These are phyloP conservation scores for Penicillium tannophilum DNA, from an alignment of 495 filamentous ascomycete species.

Conservation along the genomic window DNA sequence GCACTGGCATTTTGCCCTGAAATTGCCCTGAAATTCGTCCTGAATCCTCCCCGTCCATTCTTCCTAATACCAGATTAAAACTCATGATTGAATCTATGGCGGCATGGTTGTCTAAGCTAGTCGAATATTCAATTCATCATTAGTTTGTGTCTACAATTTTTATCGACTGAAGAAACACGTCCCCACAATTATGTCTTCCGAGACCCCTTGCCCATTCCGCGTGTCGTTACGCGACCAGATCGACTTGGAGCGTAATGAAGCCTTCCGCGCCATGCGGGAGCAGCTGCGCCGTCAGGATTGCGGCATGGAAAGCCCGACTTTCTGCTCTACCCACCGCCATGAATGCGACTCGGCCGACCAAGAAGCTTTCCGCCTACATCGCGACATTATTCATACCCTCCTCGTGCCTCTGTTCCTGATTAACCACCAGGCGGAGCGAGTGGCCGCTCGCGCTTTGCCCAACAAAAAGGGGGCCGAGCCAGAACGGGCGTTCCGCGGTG, in stretches of 20 bases:
- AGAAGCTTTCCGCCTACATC: conserved; percentile 57
- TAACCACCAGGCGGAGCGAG: conserved; percentile 52
- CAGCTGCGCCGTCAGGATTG: conserved; percentile 47
- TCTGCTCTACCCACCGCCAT: conserved; percentile 51
- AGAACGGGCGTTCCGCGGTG: conserved; percentile 60
- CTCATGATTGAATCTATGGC: conserved; percentile 13
- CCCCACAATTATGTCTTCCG: conserved; percentile 27
- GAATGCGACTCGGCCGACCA: conserved; percentile 42
- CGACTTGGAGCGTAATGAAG: conserved; percentile 43
- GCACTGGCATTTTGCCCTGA: conserved; percentile 9
- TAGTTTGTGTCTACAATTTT: conserved; percentile 2
- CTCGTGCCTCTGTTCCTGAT: conserved; percentile 60
- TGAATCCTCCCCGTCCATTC: background rate
- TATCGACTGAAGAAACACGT: conserved; percentile 3
- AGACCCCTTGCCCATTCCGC: conserved; percentile 47
- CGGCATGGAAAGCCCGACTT: conserved; percentile 44
- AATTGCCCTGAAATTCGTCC: background rate
- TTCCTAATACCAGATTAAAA: background rate
- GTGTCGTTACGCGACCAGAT: conserved; percentile 42
- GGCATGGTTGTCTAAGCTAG: conserved; percentile 24
- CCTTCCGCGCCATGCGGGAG: conserved; percentile 46
- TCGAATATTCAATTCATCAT: conserved; percentile 6
- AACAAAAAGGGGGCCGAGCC: conserved; percentile 51
- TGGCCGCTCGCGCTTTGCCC: conserved; percentile 50
- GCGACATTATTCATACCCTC: conserved; percentile 62